Percentiles rank a stretch among this genome's conserved stretches.
phyloP scores from a whole-genome alignment of 805 yeast genomes.

The Helenozyma baotianmanensis region DNA sequence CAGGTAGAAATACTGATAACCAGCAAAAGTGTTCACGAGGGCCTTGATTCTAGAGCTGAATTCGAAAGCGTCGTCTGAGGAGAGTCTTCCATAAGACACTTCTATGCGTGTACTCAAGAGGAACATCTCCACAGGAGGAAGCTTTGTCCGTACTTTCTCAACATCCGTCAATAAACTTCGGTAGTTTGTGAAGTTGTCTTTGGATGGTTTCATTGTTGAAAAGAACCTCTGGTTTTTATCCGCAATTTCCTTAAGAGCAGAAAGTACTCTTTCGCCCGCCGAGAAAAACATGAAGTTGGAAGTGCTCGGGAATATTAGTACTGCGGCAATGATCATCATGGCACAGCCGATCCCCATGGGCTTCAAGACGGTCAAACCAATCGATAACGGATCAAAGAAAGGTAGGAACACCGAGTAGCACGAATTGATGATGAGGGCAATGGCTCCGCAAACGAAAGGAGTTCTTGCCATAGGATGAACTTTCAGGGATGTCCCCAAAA shows the following conservation, averaged over 20 bases:
- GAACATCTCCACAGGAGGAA: constrained; percentile 18
- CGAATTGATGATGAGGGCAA: constrained; percentile 17
- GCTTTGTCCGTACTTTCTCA: constrained; percentile 13
- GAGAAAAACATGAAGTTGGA: constrained; percentile 18
- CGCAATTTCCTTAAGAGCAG: constrained; percentile 11
- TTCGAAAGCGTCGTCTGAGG: constrained; percentile 23
- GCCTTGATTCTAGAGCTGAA: constrained; percentile 22
- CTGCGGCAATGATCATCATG: constrained; percentile 14
- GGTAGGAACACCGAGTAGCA: constrained; percentile 27
- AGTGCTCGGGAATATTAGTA: constrained; percentile 26
- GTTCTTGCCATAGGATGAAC: constrained; percentile 16
- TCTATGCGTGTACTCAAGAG: constrained; percentile 20
- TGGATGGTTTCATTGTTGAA: constrained; percentile 24
- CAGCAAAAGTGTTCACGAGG: constrained; percentile 18
- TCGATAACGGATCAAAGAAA: constrained; percentile 18
- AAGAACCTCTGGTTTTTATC: constrained; percentile 21
- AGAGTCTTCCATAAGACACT: constrained; percentile 24
- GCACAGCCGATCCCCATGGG: constrained; percentile 24
- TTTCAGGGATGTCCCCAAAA: constrained; percentile 19
- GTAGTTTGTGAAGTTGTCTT: constrained; percentile 20
- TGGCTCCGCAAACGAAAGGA: constrained; percentile 20
- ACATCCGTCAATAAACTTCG: constrained; percentile 16
- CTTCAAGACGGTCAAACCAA: constrained; percentile 18
- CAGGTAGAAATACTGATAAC: constrained; percentile 25
- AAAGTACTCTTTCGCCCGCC: constrained; percentile 14